phyloP scores from a whole-genome alignment of 352 stramenopile genomes.

The Blastocystis sp. region DNA sequence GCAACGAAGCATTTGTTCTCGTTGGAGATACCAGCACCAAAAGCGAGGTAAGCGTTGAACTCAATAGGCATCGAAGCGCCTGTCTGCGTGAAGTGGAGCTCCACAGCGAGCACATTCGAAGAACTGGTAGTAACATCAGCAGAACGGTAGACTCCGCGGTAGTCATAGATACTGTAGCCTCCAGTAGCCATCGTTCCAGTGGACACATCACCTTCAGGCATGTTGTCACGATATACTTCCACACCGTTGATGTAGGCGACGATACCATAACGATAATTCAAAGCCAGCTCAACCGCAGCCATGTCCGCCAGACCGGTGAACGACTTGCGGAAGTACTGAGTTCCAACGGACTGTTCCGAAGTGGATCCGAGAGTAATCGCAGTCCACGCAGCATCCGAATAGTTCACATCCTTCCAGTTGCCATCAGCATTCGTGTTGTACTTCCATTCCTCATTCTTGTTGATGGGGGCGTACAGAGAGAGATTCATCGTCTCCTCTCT shows the following conservation, averaged over 20 bases:
- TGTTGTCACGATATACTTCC: constrained; percentile 35
- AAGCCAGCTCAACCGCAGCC: not conserved
- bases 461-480: not conserved
- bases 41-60: not conserved
- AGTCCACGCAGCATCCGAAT: not conserved
- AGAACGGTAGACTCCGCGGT: not conserved
- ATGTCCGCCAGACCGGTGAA: not conserved
- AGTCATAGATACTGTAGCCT: not conserved
- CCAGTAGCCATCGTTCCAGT: not conserved
- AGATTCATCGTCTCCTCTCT: not conserved
- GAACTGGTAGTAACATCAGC: not conserved
- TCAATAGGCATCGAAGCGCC: not conserved
- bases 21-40: not conserved
- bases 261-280: constrained; percentile 2
- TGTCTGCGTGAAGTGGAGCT: not conserved
- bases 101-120: not conserved
- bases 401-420: not conserved
- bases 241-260: constrained; percentile 29
- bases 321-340: not conserved
- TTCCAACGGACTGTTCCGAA: not conserved
- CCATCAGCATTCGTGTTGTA: not conserved
- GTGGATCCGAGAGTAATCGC: not conserved
- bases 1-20: not conserved
- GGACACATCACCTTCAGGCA: not conserved
- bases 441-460: not conserved